Evolutionary conservation across 176 grass and related monocot species (phyloP), one percentile per base, ranked within the genome.

Genomic region (Zizania latifolia): DNA sequence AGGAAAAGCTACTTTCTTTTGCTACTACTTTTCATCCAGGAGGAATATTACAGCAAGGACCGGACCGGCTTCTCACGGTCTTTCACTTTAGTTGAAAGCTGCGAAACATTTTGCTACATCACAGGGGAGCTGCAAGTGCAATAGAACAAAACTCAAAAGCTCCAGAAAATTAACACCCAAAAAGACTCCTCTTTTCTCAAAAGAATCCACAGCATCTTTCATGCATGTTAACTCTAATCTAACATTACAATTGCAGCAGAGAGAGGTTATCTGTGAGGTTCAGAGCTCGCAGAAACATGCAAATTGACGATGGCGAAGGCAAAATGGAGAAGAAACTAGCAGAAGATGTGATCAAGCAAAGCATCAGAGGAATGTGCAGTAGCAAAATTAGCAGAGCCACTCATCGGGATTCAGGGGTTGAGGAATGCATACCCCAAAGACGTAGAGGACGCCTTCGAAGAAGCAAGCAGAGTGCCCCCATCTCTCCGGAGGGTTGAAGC

Each of bases 401-500:
- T 53, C 4, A 51, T 53, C 6, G 48, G n/a, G 48, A 53, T 17
- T 53, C 3, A 8, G 2, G 5, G 4, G 9, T 5, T 5, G 2
- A 46, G 0, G 19, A 4, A 76, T 67, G 51, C 84, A 35, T 91
- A 99, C 95, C 89, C 91, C 95, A 58, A 99, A 99, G 45, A 94
- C 81, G 67, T 94, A 99, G 48, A 99, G 68, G 51, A 79, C 71
- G 10, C 91, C 84, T n/a, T 94, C 53, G 70, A 90, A 94, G 89
- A 92, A 94, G 76, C 95, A 99, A 9, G 95, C 91, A 19, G 91
- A 92, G 77, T 99, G 95, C 44, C 95, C 95, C 95, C 95, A 99
- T 81, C 95, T 88, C 86, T 99, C 91, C 10, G 92, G 84, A 41
- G 95, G 95, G 54, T 94, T 92, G 79, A 94, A 94, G 32, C 89